Evolutionary conservation across 148 eudicot species (phyloP), one percentile per base, ranked within the genome.

Genomic region (Simmondsia chinensis): DNA sequence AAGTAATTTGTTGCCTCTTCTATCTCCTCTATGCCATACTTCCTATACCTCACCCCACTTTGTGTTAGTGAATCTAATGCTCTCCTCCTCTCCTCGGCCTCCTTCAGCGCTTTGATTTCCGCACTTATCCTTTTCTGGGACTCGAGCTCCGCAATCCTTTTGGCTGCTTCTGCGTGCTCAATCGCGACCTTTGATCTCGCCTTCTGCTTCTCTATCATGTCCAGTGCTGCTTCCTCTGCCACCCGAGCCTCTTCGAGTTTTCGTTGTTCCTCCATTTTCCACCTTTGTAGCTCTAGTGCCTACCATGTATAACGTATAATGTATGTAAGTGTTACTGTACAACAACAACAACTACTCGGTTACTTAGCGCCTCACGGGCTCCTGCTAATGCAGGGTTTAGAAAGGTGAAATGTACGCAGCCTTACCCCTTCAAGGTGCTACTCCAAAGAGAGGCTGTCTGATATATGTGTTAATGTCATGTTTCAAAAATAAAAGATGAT

Each of bases 11-110:
- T 78, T 33, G 95, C 95, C 24, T 30, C 54, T 64, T 89, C 95
- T 14, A 89, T 84, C 64, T 89, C 97, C 60, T 89, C 93, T 32
- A 85, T 85, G 21, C 76, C 59, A 64, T 89, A 89, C 53, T 38
- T 73, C 24, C 93, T 72, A 45, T 81, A 84, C 35, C 81, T 72
- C 28, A 34, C 21, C 29, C 56, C 65, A 28, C 46, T 27, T 20
- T 60, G 30, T 23, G 54, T 20, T 20, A 61, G 10, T 9, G 35
- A 16, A 17, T 63, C 60, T 31, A 61, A 32, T 22, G 50, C 57
- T 41, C 49, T 67, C 20, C 27, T 61, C 27, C 48, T 69, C 33
- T 71, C 84, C 28, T 66, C 80, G 3, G 55, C 12, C 33, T 72
- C 82, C 52, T 67, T 71, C 5, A 74, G 44, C 43, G 89, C 82